Evolutionary conservation across 2,329 filamentous ascomycete species (phyloP), one percentile per base, ranked within the genome.

Genomic region (Cercospora sesami): DNA sequence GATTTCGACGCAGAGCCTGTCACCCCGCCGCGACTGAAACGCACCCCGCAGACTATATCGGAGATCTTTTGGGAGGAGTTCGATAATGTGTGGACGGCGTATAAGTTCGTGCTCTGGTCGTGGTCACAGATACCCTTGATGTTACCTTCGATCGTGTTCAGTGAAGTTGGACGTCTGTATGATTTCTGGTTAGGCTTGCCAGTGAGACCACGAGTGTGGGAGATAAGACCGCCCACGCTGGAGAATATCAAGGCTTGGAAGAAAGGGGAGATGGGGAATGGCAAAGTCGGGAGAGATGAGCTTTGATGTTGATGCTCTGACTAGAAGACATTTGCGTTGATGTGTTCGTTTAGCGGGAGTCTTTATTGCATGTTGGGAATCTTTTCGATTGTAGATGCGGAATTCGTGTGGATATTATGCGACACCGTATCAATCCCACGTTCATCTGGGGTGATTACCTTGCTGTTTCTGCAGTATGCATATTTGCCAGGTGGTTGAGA

Each of bases 31-130:
- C 48, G 4, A n/a, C 39, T 31, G 10, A 76, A 28, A 70, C 83
- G 33, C 81, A 81, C 10, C 14, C 36, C 21, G 2, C 55, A 16
- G 55, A 83, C 84, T 0, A 0, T 90, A 0, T 77, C 78, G 59
- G 89, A 93, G 23, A 80, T 84, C 6, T 83, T 94, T 69, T 81
- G 83, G 72, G 79, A 85, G 0, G 94, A 98, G 79, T 79, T 90
- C 31, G 78, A 81, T 5, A 80, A 88, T 16, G 84, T 97, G 12
- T 86, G 83, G 75, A 83, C 84, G 67, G 89, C 89, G 0, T 83
- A 87, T 59, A 85, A 86, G 73, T 87, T 89, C 73, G 88, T 98
- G 1, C 26, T 95, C 8, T 84, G 79, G 71, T 86, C 87, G 68
- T 99, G 93, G 92, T 64, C 89, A 5, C 81, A 84, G 14, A 48